Base-by-base conservation (phyloP, 2,329 filamentous ascomycete species). In the Penicillium psychrosexuale region DNA sequence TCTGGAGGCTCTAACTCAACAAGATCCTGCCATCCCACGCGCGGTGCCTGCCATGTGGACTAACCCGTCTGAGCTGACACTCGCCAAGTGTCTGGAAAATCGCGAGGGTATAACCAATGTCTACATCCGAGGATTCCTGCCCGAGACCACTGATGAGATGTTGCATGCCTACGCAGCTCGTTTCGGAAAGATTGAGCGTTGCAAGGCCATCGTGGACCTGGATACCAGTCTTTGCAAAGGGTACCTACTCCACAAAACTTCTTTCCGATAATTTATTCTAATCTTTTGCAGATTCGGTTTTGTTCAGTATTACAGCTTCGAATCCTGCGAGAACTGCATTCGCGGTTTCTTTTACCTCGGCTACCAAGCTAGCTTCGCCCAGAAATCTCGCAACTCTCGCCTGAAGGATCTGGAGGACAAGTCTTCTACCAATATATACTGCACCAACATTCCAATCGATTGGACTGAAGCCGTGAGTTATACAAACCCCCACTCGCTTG, bases 361-460 rank as follows among this genome's bases (percentile, higher is more conserved):
- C 51, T 99, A 97, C 70, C 94, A 99, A 79, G 93, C 96, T 66
- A 96, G 93, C 70, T 97, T 97, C 77, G 94, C 95, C 65, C 85
- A 95, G 89, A 94, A 97, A 79, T 97, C 93, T 19, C 97, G 97
- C 78, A 99, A 99, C 75, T 92, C 92, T 63, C 91, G 95, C 65
- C 88, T 99, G 66, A 97, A 99, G 82, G 93, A 94, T 43, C 90
- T 97, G 69, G 89, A 92, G 53, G 93, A 99, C 68, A 89, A 89
- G 49, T 69, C 76, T 39, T 97, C 95, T 44, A 97, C 94, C 61
- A 99, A 99, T 72, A 84, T 99, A 60, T 99, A 99, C 75, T 92
- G 97, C 60, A 99, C 95, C 28, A 99, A 97, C 75, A 83, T 99
- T 42, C 94, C 94, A 34, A 92, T 93, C 75, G 85, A 87, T 60